These are phyloP conservation scores for Talaromyces stipitatus DNA, from an alignment of 495 filamentous ascomycete species.

Conservation along the genomic window DNA sequence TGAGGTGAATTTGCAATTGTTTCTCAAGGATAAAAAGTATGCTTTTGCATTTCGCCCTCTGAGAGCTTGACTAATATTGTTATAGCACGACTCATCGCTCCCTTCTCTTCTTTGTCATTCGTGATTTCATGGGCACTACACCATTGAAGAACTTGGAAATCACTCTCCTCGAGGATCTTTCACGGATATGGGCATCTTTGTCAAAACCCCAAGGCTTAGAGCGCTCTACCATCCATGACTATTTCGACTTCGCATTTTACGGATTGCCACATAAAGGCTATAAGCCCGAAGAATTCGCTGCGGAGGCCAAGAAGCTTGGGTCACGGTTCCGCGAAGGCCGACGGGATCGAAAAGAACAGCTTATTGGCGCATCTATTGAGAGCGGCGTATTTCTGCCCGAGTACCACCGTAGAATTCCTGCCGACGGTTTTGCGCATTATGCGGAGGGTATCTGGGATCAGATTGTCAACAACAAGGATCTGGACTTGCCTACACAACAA, in stretches of 20 bases:
- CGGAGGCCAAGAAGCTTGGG: slow-evolving; percentile 71
- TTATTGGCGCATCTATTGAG: slow-evolving; percentile 58
- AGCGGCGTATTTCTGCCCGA: slow-evolving; percentile 84
- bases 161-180: slow-evolving; percentile 83
- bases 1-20: slow-evolving; percentile 94
- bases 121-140: slow-evolving; percentile 88
- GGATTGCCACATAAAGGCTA: slow-evolving; percentile 94
- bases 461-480: slow-evolving; percentile 96
- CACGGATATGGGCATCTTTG: slow-evolving; percentile 83
- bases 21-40: slow-evolving; percentile 87
- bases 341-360: slow-evolving; percentile 49
- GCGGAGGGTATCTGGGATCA: slow-evolving; percentile 95
- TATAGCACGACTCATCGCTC: slow-evolving; percentile 78
- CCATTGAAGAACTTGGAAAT: slow-evolving; percentile 81
- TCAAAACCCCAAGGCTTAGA: slow-evolving; percentile 87
- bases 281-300: slow-evolving; percentile 84
- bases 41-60: slow-evolving; percentile 15
- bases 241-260: slow-evolving; percentile 97
- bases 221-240: slow-evolving; percentile 82
- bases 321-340: slow-evolving; percentile 76
- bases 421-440: slow-evolving; percentile 89
- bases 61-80: slow-evolving; percentile 15
- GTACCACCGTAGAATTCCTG: slow-evolving; percentile 92
- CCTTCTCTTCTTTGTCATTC: slow-evolving; percentile 96
- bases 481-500: slow-evolving; percentile 94